Base-by-base conservation (phyloP, 1,139 yeast species). In the Taphrina deformans region DNA sequence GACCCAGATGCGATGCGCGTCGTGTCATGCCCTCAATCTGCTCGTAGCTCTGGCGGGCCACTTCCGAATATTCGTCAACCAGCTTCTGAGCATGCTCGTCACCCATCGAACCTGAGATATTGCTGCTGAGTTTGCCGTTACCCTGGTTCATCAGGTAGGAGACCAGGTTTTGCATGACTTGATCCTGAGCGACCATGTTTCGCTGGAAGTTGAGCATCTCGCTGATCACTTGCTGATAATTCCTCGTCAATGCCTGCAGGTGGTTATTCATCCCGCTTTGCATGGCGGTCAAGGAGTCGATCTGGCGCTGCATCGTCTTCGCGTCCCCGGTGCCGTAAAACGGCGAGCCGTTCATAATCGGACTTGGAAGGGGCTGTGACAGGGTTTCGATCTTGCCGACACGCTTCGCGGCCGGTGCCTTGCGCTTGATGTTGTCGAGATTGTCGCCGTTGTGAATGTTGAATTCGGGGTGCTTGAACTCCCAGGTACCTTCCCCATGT, bases 381-480 rank as follows among this genome's bases (percentile, higher is more conserved):
- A 24, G 29, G 18, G 40, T n/a, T 3, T 51, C 55, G 7, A 41
- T 18, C 29, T 35, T 41, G 16, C 38, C 40, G 5, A 33, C 76
- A 75, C 33, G 66, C 40, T 59, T 59, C 31, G 27, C 66, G 16
- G 62, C 40, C 65, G 65, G 33, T 58, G 62, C 38, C 72, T 74
- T 56, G 74, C 76, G 29, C 73, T 86, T 87, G 72, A 90, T 90
- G 69, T 88, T 86, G 65, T 89, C 95, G 60, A 91, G 79, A 18
- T 88, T 83, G 24, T 85, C 86, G 65, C 83, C 79, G 72, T 88
- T 89, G 74, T 89, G 85, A 50, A 83, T 82, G 70, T 83, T 83
- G 75, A 93, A 93, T 70, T 86, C 91, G 0, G 96, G 96, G 74
- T 93, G 98, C 73, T 86, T 85, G 78, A 93, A 93, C 74, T 92